Conservation (phyloP, 306 rosid genomes). For the Gastrolobium villosum region DNA sequence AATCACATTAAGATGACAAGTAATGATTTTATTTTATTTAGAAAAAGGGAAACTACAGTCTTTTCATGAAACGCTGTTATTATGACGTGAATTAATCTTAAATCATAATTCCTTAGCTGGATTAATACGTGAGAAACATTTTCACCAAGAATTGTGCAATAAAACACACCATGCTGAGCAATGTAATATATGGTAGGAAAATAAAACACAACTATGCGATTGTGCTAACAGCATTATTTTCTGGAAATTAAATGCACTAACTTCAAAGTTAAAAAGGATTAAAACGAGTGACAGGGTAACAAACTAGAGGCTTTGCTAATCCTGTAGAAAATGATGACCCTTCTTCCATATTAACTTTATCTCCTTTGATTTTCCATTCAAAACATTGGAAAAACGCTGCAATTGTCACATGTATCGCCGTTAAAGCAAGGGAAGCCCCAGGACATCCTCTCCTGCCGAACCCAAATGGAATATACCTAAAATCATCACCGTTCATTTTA, state of each 20-base stretch:
- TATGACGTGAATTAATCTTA: too few species aligned
- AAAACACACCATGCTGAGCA: too few species aligned
- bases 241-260: background rate
- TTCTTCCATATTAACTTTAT: slow-evolving; percentile 47
- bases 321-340: slow-evolving; percentile 60
- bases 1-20: background rate
- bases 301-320: slow-evolving; percentile 51
- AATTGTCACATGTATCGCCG: slow-evolving; percentile 45
- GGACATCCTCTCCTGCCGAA: slow-evolving; percentile 64
- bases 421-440: slow-evolving; percentile 53
- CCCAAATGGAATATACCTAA: slow-evolving; percentile 64
- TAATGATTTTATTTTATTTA: background rate
- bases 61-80: too few species aligned
- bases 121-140: too few species aligned
- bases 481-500: slow-evolving; percentile 47
- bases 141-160: too few species aligned
- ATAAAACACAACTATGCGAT: too few species aligned
- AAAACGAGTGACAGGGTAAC: slow-evolving; percentile 51
- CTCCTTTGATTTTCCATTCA: slow-evolving; percentile 54
- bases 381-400: slow-evolving; percentile 60
- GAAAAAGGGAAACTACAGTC: too few species aligned
- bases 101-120: too few species aligned
- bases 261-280: slow-evolving; percentile 34
- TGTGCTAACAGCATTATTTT: background rate
- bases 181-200: too few species aligned